Conservation (phyloP, 2,329 filamentous ascomycete genomes). For the Pseudogymnoascus sp. region DNA sequence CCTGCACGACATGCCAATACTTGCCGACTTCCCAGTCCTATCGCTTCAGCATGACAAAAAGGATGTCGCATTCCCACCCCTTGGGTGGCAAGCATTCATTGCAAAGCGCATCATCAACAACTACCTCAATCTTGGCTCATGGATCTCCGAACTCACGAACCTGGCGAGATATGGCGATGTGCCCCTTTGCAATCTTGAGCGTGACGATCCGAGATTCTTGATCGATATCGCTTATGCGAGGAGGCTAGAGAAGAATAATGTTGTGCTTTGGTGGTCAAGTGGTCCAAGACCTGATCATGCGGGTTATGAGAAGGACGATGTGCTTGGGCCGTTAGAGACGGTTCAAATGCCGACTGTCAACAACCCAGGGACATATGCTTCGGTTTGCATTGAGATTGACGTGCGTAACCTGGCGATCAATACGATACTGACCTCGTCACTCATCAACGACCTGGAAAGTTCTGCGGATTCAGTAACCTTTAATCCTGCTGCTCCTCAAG, state of each 20-base stretch:
- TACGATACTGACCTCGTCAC: slow-evolving; percentile 89
- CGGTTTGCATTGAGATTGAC: slow-evolving; percentile 91
- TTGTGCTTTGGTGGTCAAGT: slow-evolving; percentile 94
- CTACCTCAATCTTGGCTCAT: slow-evolving; percentile 86
- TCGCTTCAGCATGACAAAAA: slow-evolving; percentile 71
- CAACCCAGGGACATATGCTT: slow-evolving; percentile 86
- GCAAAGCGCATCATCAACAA: slow-evolving; percentile 79
- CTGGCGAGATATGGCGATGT: slow-evolving; percentile 89
- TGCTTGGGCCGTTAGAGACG: slow-evolving; percentile 71
- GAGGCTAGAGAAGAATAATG: slow-evolving; percentile 79
- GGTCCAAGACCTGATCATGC: slow-evolving; percentile 86
- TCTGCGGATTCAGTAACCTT: slow-evolving; percentile 66
- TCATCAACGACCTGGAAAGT: slow-evolving; percentile 90
- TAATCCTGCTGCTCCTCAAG: slow-evolving; percentile 60
- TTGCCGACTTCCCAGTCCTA: slow-evolving; percentile 78
- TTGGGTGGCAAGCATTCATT: slow-evolving; percentile 89
- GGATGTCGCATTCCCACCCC: slow-evolving; percentile 79
- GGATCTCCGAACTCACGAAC: slow-evolving; percentile 81
- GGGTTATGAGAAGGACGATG: slow-evolving; percentile 88
- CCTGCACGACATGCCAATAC: slow-evolving; percentile 72
- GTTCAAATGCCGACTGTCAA: slow-evolving; percentile 92
- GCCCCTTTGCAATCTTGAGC: slow-evolving; percentile 89
- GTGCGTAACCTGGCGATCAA: slow-evolving; percentile 95
- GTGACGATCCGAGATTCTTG: slow-evolving; percentile 85
- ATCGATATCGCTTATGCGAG: slow-evolving; percentile 95